A percentile compares a stretch with the other conserved stretches of the same genome.
Evolutionary conservation across 768 basidiomycete genomes (phyloP).

Genomic region (Steccherinum ochraceum): DNA sequence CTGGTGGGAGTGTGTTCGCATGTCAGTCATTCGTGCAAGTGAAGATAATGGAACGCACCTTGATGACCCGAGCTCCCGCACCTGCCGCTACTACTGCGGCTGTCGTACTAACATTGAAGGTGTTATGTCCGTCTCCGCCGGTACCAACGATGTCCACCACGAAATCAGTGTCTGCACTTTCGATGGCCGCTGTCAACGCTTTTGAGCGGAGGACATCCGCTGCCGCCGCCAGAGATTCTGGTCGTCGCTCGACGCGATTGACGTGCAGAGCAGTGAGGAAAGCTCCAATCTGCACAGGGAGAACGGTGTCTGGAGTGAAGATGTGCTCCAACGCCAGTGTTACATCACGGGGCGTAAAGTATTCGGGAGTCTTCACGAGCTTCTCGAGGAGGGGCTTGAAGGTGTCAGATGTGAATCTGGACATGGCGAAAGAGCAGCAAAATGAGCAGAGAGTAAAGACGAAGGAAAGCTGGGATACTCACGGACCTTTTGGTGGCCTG

Average conservation of each 20-base stretch:
- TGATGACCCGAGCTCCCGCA: slow-evolving; percentile 88
- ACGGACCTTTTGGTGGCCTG: not conserved
- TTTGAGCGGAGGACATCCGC: slow-evolving; percentile 69
- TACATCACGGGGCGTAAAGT: slow-evolving; percentile 75
- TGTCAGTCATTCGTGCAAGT: not conserved
- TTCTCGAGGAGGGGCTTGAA: slow-evolving; percentile 78
- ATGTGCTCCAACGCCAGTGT: slow-evolving; percentile 67
- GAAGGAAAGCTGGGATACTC: not conserved
- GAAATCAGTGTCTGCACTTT: slow-evolving; percentile 56
- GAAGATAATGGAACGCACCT: slow-evolving; percentile 43
- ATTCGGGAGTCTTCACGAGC: slow-evolving; percentile 74
- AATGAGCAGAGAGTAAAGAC: not conserved
- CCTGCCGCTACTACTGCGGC: slow-evolving; percentile 93
- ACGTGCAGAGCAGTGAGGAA: slow-evolving; percentile 85
- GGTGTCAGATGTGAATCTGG: slow-evolving; percentile 30
- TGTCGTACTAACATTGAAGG: slow-evolving; percentile 95
- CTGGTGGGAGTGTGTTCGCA: slow-evolving; percentile 31
- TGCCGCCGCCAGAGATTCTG: slow-evolving; percentile 74
- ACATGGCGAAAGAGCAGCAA: slow-evolving; percentile 15
- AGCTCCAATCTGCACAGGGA: slow-evolving; percentile 77
- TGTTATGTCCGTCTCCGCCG: slow-evolving; percentile 92
- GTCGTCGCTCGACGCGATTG: slow-evolving; percentile 66
- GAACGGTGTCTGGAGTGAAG: slow-evolving; percentile 56
- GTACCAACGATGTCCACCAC: slow-evolving; percentile 83
- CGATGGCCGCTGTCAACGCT: slow-evolving; percentile 55